Evolutionary conservation across 2,329 filamentous ascomycete genomes (phyloP).

Genomic region (Ceratocystis ficicola): DNA sequence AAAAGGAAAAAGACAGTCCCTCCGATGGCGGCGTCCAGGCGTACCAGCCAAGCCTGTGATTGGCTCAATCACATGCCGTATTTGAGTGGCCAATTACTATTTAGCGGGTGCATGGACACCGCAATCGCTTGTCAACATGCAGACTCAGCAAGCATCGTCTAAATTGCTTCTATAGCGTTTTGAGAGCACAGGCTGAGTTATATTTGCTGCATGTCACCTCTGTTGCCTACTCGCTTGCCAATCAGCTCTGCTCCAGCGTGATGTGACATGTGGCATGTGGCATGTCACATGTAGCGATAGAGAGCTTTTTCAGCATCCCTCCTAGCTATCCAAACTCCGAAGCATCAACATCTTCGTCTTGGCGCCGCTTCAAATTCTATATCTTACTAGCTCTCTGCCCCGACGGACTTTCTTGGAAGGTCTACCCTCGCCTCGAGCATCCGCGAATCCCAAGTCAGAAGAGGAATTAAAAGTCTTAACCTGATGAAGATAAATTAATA

Average conservation of each 20-base stretch:
- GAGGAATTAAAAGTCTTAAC: too few species aligned
- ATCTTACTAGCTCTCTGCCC: too few species aligned
- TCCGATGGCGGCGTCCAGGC: slow-evolving; percentile 8
- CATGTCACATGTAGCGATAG: background rate
- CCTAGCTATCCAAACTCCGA: too few species aligned
- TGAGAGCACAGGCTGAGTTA: background rate
- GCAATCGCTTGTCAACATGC: background rate
- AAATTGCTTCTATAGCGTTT: background rate
- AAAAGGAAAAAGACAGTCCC: background rate
- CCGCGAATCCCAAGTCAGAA: too few species aligned
- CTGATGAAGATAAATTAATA: too few species aligned
- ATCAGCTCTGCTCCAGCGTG: background rate
- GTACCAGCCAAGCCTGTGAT: slow-evolving; percentile 2
- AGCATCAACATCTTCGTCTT: too few species aligned
- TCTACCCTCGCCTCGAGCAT: too few species aligned
- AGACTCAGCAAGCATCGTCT: background rate
- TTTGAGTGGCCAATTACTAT: background rate
- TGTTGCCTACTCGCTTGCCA: background rate
- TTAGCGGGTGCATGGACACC: background rate
- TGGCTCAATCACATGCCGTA: background rate
- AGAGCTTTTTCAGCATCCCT: background rate
- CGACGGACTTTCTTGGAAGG: too few species aligned
- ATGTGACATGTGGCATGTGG: background rate
- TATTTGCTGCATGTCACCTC: background rate
- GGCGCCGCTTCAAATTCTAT: too few species aligned